Conservation (phyloP, 257 asterid species). For the Handroanthus guayacan region DNA sequence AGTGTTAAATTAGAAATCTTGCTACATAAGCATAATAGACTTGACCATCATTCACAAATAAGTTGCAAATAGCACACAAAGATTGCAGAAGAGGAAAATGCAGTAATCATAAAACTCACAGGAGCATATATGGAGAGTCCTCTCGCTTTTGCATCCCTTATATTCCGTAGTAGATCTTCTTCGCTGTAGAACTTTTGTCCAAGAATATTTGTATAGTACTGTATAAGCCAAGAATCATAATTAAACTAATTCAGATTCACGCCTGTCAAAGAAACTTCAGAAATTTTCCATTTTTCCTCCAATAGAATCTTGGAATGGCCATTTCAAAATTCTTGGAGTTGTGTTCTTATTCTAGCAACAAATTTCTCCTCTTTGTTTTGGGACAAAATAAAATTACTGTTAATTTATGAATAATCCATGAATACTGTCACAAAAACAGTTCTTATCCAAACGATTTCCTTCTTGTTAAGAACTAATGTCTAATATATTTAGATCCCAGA, state of each 20-base stretch:
- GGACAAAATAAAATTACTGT: neutral
- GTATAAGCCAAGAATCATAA: neutral
- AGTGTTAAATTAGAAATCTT: neutral
- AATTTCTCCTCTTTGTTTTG: neutral
- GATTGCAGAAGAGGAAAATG: neutral
- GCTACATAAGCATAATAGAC: neutral
- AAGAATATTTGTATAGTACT: conserved; percentile 10
- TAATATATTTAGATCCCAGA: too few species aligned
- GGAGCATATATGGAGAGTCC: conserved; percentile 12
- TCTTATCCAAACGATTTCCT: neutral
- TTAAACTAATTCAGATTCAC: neutral
- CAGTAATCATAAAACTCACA: neutral
- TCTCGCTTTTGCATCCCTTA: conserved; percentile 5
- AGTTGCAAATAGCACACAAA: neutral
- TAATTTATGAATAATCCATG: too few species aligned
- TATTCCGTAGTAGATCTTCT: neutral
- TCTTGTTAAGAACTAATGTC: too few species aligned
- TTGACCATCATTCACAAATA: neutral
- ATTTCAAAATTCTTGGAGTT: neutral
- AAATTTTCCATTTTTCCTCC: neutral
- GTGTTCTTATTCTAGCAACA: neutral
- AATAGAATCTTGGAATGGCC: neutral
- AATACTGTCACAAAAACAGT: neutral
- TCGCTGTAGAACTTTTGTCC: conserved; percentile 9
- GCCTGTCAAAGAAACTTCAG: neutral